phyloP scores from a whole-genome alignment of 352 stramenopile genomes.

The Globisporangium barbulae region DNA sequence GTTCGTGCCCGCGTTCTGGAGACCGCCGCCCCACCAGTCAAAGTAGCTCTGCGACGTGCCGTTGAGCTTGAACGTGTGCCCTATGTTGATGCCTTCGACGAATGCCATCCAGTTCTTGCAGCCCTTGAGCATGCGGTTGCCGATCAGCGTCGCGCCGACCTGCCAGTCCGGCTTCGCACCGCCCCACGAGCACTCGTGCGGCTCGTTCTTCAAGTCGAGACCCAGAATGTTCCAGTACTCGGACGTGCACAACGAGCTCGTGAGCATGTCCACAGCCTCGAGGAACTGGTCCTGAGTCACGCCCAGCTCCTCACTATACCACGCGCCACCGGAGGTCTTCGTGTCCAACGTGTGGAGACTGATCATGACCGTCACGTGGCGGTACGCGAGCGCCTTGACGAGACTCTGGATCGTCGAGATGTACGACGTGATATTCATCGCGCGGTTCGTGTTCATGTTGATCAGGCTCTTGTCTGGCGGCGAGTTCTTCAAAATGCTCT shows the following conservation, averaged over 20 bases:
- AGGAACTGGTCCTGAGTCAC: constrained; percentile 61
- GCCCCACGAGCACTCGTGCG: constrained; percentile 54
- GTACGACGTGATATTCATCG: constrained; percentile 62
- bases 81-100: constrained; percentile 56
- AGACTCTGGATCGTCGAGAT: constrained; percentile 61
- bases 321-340: constrained; percentile 44
- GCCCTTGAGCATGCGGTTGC: constrained; percentile 57
- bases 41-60: constrained; percentile 41
- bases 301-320: constrained; percentile 47
- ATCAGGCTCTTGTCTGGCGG: constrained; percentile 44
- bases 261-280: constrained; percentile 46
- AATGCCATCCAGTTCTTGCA: constrained; percentile 69
- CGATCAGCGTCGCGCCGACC: constrained; percentile 54
- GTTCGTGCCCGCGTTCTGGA: constrained; percentile 36
- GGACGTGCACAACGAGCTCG: constrained; percentile 44
- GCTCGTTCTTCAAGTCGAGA: constrained; percentile 75
- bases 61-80: constrained; percentile 40
- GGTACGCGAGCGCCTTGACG: constrained; percentile 54
- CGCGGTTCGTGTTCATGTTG: constrained; percentile 67
- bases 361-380: constrained; percentile 64
- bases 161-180: constrained; percentile 39
- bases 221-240: constrained; percentile 73
- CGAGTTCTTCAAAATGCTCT: constrained; percentile 42
- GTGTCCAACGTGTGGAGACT: constrained; percentile 60
- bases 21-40: constrained; percentile 68